Evolutionary conservation across 352 stramenopile species (phyloP).

Genomic region (Pythium guiyangense): DNA sequence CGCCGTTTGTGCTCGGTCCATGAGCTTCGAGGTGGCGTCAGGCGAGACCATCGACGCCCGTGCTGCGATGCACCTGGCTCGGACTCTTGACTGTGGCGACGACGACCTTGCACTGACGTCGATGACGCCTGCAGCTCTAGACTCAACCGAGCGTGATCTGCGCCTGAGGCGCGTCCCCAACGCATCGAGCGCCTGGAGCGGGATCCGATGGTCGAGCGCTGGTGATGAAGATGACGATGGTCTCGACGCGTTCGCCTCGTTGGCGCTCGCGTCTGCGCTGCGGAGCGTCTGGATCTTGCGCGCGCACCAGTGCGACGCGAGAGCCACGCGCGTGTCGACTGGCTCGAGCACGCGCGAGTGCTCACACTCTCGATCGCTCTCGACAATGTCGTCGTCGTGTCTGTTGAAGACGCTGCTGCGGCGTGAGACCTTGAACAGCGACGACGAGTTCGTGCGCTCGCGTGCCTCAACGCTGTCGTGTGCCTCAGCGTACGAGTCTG

Average conservation of each 20-base stretch:
- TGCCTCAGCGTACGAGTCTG: neutral
- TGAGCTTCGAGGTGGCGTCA: slow-evolving; percentile 8
- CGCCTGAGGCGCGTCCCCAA: no score
- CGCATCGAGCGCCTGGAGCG: no score
- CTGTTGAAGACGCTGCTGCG: neutral
- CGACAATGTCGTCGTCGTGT: neutral
- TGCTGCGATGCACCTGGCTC: neutral
- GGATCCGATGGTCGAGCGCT: neutral
- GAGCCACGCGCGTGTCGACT: neutral
- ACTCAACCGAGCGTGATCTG: no score
- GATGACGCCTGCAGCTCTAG: no score
- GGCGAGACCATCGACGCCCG: neutral
- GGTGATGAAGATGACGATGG: no score
- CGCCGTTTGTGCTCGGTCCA: slow-evolving; percentile 16
- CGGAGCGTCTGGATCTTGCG: slow-evolving; percentile 5
- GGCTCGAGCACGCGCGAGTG: no score
- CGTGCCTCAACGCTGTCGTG: slow-evolving; percentile 7
- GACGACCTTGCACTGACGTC: no score
- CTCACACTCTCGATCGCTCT: no score
- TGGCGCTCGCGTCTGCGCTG: neutral
- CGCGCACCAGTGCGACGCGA: slow-evolving; percentile 1
- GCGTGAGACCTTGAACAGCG: no score
- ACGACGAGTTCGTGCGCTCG: no score
- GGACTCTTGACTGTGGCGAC: no score
- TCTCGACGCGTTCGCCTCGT: neutral